phyloP scores from a whole-genome alignment of 345 rosid genomes.

The Euphorbia lathyris region DNA sequence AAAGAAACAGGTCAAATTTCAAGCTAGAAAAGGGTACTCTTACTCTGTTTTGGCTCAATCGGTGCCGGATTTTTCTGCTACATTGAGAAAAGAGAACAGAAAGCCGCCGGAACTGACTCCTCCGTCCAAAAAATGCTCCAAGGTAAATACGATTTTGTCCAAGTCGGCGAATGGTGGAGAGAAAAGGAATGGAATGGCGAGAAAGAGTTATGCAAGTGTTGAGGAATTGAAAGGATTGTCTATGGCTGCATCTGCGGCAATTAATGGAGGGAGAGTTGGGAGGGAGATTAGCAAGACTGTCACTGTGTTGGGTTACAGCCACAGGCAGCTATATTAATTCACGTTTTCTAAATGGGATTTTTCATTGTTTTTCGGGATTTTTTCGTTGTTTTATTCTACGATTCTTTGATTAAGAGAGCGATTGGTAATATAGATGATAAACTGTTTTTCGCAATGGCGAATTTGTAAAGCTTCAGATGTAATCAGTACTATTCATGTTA shows the following conservation, averaged over 20 bases:
- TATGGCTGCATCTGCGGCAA: slow-evolving; percentile 47
- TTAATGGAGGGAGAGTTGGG: slow-evolving; percentile 40
- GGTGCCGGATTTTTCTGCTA: slow-evolving; percentile 70
- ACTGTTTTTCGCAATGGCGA: too few species aligned
- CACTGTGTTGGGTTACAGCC: slow-evolving; percentile 49
- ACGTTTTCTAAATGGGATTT: not conserved
- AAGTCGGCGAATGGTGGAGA: slow-evolving; percentile 66
- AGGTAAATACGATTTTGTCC: slow-evolving; percentile 37
- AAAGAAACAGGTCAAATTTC: slow-evolving; percentile 71
- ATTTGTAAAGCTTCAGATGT: too few species aligned
- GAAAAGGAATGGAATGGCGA: slow-evolving; percentile 45
- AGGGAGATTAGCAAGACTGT: slow-evolving; percentile 36
- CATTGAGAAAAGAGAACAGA: slow-evolving; percentile 71
- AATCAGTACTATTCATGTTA: too few species aligned
- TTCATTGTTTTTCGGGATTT: not conserved
- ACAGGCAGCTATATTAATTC: slow-evolving; percentile 23
- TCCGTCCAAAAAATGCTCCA: slow-evolving; percentile 38
- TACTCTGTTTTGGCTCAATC: slow-evolving; percentile 60
- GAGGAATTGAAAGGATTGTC: slow-evolving; percentile 65
- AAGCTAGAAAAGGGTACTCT: slow-evolving; percentile 39
- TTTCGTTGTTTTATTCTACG: not conserved
- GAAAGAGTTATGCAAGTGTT: slow-evolving; percentile 68
- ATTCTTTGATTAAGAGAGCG: not conserved
- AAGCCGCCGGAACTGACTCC: slow-evolving; percentile 65
- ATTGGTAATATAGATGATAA: too few species aligned